Percentiles rank a stretch among this genome's conserved stretches.
Evolutionary conservation across 2,329 filamentous ascomycete species (phyloP).

Genomic region (Lomentospora prolificans): DNA sequence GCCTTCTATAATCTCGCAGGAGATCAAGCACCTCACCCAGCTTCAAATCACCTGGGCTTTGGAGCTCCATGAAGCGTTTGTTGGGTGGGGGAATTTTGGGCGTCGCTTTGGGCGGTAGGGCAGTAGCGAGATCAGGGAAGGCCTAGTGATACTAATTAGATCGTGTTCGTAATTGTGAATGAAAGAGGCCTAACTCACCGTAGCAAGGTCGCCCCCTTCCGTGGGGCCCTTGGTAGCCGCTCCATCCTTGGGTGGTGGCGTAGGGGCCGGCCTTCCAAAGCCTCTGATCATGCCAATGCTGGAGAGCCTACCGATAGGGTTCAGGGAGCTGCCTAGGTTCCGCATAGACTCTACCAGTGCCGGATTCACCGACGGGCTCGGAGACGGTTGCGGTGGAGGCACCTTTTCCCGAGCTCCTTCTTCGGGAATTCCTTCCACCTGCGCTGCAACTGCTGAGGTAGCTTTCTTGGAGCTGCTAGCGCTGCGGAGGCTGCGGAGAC

Average conservation of each 20-base stretch:
- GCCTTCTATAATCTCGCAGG: constrained; percentile 62
- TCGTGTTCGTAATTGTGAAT: too few species aligned
- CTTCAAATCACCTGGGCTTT: constrained; percentile 59
- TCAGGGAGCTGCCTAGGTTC: constrained; percentile 69
- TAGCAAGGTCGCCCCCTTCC: constrained; percentile 47
- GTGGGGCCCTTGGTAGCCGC: constrained; percentile 20
- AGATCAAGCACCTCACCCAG: constrained; percentile 65
- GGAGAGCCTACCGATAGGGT: constrained; percentile 71
- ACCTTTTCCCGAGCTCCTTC: constrained; percentile 21
- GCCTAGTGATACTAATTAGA: constrained; percentile 29
- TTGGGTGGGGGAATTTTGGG: constrained; percentile 56
- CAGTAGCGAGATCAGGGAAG: constrained; percentile 49
- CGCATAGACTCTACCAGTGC: constrained; percentile 71
- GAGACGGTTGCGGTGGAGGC: constrained; percentile 13
- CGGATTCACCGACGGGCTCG: constrained; percentile 32
- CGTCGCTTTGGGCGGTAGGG: constrained; percentile 43
- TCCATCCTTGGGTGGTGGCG: constrained; percentile 24
- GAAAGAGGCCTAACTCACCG: constrained; percentile 40
- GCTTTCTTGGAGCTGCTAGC: constrained; percentile 26
- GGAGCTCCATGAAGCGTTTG: constrained; percentile 62
- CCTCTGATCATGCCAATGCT: constrained; percentile 64
- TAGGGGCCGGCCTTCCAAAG: constrained; percentile 51
- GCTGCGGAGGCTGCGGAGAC: constrained; percentile 54
- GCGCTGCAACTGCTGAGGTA: constrained; percentile 17
- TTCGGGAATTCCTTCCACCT: not conserved